These are phyloP conservation scores for Colletotrichum karsti DNA, from an alignment of 2,329 filamentous ascomycete genomes.

Conservation along the genomic window DNA sequence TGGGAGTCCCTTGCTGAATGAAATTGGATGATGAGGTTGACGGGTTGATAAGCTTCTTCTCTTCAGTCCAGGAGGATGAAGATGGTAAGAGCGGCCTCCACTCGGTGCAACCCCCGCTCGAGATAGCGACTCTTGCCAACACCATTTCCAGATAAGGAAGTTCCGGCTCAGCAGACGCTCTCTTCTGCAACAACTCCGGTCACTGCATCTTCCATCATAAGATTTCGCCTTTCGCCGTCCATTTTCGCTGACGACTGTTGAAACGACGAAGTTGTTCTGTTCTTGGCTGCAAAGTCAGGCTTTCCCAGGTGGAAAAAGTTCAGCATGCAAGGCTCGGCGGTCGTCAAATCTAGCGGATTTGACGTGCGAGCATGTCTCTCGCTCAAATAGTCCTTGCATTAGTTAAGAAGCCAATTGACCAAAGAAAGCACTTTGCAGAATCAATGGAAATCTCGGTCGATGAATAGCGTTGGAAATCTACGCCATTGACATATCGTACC, in stretches of 20 bases:
- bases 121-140: constrained; percentile 4
- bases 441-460: not conserved
- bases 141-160: constrained; percentile 22
- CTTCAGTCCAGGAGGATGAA: not conserved
- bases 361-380: not conserved
- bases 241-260: not conserved
- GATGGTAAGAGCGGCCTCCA: constrained; percentile 11
- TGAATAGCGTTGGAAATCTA: not conserved
- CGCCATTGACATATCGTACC: not conserved
- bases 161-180: not conserved
- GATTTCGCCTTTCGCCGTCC: not conserved
- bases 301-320: not conserved
- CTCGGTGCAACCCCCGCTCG: constrained; percentile 21
- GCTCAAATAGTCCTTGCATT: not conserved
- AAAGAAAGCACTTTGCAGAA: not conserved
- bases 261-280: not conserved
- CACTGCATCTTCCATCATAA: not conserved
- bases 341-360: not conserved
- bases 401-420: not conserved
- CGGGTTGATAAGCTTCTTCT: not conserved
- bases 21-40: not conserved
- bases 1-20: not conserved
- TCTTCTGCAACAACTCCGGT: not conserved
- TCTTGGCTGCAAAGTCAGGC: not conserved
- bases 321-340: not conserved